A percentile compares a stretch with the other conserved stretches of the same genome.
phyloP scores from a whole-genome alignment of 306 rosid species.

The Comarum palustre region DNA sequence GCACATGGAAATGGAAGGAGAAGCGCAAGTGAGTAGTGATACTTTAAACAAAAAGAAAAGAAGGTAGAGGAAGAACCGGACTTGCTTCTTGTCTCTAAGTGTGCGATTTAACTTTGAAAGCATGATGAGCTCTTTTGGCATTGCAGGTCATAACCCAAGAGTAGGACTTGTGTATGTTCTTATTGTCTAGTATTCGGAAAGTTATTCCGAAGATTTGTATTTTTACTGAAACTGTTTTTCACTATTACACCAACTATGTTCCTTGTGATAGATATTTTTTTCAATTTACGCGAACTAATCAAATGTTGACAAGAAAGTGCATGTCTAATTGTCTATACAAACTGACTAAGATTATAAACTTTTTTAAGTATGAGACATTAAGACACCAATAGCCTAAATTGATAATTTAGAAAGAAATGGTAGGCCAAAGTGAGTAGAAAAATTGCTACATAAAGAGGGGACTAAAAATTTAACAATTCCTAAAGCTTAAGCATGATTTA shows the following conservation, averaged over 20 bases:
- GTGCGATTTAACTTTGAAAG: neutral
- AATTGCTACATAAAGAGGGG: constrained; percentile 7
- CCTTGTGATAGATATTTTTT: neutral
- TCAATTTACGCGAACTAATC: neutral
- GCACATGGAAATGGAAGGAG: constrained; percentile 30
- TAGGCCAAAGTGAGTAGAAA: neutral
- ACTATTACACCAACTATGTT: neutral
- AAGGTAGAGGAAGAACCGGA: neutral
- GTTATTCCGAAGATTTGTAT: neutral
- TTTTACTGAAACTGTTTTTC: neutral
- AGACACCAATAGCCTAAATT: no score
- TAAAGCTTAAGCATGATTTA: constrained; percentile 4
- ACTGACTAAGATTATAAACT: neutral
- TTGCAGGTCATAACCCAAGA: constrained; percentile 17
- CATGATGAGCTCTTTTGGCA: neutral
- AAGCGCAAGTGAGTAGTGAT: constrained; percentile 4
- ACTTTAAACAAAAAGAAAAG: neutral
- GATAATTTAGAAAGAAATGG: no score
- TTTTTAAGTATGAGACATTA: neutral
- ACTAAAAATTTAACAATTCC: neutral
- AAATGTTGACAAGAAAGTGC: neutral
- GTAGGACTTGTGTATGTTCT: neutral
- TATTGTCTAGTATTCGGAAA: neutral
- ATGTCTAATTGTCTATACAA: no score
- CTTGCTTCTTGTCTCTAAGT: constrained; percentile 23